Percentiles rank a stretch among this genome's conserved stretches.
Evolutionary conservation across 192 early-diverging fungal species (phyloP).

Genomic region (Podila horticola): DNA sequence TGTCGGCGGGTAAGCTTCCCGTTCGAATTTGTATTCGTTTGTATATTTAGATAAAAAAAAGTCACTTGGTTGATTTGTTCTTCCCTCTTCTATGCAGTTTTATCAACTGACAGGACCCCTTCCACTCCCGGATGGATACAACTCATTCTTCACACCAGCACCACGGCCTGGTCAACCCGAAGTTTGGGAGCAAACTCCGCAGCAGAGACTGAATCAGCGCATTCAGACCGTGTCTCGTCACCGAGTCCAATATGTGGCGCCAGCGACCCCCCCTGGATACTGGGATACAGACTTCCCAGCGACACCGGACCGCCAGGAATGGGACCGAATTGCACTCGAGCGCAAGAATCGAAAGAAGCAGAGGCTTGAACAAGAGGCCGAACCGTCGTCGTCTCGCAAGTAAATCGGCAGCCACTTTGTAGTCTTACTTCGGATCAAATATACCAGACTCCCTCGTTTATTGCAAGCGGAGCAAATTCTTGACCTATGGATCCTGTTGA

Average conservation of each 20-base stretch:
- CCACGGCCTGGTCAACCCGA: conserved; percentile 41
- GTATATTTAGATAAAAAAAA: background rate
- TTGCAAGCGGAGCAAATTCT: too few relatives aligned
- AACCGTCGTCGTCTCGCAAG: background rate
- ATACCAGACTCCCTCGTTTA: too few relatives aligned
- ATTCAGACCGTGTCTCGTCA: conserved; percentile 39
- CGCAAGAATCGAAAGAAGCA: conserved; percentile 27
- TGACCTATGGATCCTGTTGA: too few relatives aligned
- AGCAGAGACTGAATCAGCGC: conserved; percentile 31
- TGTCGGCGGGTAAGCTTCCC: conserved; percentile 27
- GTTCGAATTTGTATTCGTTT: background rate
- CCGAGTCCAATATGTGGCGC: conserved; percentile 30
- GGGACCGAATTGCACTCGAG: conserved; percentile 37
- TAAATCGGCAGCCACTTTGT: too few relatives aligned
- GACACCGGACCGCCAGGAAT: conserved; percentile 29
- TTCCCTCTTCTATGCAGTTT: conserved; percentile 12
- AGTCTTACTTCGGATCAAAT: too few relatives aligned
- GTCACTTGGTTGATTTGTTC: background rate
- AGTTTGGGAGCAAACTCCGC: conserved; percentile 27
- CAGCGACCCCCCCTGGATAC: conserved; percentile 39
- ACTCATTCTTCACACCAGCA: conserved; percentile 36
- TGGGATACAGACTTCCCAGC: conserved; percentile 43
- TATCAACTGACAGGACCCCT: conserved; percentile 40
- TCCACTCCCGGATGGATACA: conserved; percentile 44
- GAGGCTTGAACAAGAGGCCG: background rate